A percentile compares a stretch with the other conserved stretches of the same genome.
Evolutionary conservation across 345 rosid genomes (phyloP).

Genomic region (Stellera chamaejasme): DNA sequence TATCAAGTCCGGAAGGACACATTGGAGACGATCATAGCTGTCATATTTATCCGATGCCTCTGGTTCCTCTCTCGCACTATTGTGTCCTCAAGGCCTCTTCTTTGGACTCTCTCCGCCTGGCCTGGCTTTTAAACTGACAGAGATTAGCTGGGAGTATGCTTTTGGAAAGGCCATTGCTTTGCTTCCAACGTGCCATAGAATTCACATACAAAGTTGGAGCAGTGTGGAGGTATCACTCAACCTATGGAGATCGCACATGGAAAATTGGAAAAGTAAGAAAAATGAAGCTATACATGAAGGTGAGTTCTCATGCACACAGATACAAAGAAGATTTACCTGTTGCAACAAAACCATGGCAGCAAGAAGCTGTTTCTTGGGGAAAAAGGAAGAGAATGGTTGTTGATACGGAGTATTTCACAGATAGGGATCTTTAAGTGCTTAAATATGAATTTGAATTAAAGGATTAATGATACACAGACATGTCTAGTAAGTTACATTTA

Average conservation of each 20-base stretch:
- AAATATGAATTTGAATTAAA: too few relatives aligned
- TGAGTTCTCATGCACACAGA: neutral
- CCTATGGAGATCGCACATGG: constrained; percentile 12
- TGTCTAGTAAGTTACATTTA: too few relatives aligned
- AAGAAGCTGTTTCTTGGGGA: neutral
- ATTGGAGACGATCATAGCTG: constrained; percentile 35
- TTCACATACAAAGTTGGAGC: constrained; percentile 15
- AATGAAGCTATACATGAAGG: too few relatives aligned
- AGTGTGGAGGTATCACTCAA: constrained; percentile 24
- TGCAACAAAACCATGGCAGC: constrained; percentile 25
- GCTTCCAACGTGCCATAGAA: constrained; percentile 14
- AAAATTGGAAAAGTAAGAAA: neutral
- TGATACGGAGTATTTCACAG: too few relatives aligned
- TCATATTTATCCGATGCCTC: constrained; percentile 26
- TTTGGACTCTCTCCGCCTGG: constrained; percentile 20
- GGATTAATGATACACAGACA: too few relatives aligned
- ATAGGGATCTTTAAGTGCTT: too few relatives aligned
- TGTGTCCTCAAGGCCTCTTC: constrained; percentile 25
- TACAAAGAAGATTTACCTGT: constrained; percentile 15
- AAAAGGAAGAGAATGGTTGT: too few relatives aligned
- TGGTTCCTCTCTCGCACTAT: constrained; percentile 44
- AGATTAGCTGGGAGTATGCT: constrained; percentile 4
- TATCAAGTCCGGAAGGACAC: constrained; percentile 38
- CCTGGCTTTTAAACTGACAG: neutral
- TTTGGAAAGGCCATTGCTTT: constrained; percentile 6